phyloP scores from a whole-genome alignment of 371 early-diverging fungal genomes.

The Haplosporangium sp. region DNA sequence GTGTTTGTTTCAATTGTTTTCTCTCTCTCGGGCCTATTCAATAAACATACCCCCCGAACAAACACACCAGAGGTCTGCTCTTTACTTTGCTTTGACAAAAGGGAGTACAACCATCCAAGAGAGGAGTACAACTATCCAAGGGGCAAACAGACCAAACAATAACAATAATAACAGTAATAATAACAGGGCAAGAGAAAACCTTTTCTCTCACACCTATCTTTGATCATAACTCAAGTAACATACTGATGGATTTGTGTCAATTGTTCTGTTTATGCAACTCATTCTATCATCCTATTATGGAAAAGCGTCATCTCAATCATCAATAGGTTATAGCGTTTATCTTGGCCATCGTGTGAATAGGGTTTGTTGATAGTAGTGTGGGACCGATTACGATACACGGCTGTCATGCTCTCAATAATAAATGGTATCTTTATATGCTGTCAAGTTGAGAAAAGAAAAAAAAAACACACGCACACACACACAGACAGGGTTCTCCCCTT shows the following conservation, averaged over 20 bases:
- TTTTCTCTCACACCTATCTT: too few relatives aligned
- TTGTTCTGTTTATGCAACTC: too few relatives aligned
- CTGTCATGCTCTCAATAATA: not conserved
- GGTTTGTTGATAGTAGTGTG: not conserved
- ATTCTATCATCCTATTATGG: not conserved
- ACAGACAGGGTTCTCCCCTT: not conserved
- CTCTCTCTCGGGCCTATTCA: not conserved
- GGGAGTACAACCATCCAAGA: not conserved
- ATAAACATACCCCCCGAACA: not conserved
- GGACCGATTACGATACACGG: not conserved
- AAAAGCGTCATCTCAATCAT: not conserved
- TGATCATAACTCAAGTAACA: too few relatives aligned
- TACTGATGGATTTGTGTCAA: too few relatives aligned
- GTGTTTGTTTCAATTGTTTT: not conserved
- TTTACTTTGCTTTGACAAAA: not conserved
- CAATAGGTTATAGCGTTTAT: not conserved
- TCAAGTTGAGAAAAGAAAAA: not conserved
- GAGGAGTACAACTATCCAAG: conserved; percentile 1
- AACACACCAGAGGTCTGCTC: conserved; percentile 5
- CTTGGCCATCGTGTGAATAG: conserved; percentile 1
- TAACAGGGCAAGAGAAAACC: not conserved
- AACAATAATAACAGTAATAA: not conserved
- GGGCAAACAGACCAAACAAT: not conserved
- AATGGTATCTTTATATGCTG: not conserved
- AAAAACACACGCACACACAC: not conserved